A percentile compares a stretch with the other conserved stretches of the same genome.
phyloP scores from a whole-genome alignment of 1,284 basidiomycete genomes.

The Cerrena zonata region DNA sequence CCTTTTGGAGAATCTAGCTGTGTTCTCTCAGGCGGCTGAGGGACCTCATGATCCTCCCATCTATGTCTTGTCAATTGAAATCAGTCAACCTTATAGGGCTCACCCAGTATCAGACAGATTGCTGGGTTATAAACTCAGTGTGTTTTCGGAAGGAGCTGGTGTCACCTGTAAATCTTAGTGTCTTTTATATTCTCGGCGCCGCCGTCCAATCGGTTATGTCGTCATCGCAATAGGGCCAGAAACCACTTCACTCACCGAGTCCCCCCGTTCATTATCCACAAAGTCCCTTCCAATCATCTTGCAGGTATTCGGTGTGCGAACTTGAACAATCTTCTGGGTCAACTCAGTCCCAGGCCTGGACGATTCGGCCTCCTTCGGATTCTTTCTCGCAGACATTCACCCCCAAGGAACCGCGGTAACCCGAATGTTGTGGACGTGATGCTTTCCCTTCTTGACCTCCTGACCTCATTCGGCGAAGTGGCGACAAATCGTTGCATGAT shows the following conservation, averaged over 20 bases:
- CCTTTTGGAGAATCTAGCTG: background rate
- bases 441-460: background rate
- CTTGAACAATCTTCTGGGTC: background rate
- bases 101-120: background rate
- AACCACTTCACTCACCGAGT: background rate
- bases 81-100: background rate
- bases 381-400: background rate
- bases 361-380: background rate
- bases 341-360: background rate
- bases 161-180: background rate
- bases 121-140: background rate
- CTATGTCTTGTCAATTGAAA: background rate
- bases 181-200: background rate
- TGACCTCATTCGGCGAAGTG: background rate
- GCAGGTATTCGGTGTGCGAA: background rate
- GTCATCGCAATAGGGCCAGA: background rate
- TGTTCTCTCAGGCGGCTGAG: background rate
- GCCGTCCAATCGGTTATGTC: background rate
- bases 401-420: background rate
- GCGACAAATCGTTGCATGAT: constrained; percentile 7
- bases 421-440: background rate
- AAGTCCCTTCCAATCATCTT: background rate
- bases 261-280: background rate
- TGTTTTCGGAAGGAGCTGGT: background rate
- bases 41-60: background rate